Percentiles rank a stretch among this genome's conserved stretches.
Conservation (phyloP, 371 early-diverging fungal genomes). For the Aphelidium insulamus region DNA sequence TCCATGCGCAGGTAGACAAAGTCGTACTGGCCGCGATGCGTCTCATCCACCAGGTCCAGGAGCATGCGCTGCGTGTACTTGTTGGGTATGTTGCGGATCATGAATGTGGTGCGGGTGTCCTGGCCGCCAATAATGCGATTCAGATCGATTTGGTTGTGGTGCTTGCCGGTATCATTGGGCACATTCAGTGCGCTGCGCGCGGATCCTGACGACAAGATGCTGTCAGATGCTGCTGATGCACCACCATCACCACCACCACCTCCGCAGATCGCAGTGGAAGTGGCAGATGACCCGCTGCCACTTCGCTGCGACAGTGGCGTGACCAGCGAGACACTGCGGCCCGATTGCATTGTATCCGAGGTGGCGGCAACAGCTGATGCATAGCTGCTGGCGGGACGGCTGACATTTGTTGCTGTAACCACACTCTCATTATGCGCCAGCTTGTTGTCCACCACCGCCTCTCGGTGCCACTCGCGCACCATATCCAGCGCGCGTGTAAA, state of each 20-base stretch:
- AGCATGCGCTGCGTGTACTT: constrained; percentile 67
- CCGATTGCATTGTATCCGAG: neutral
- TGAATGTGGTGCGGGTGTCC: constrained; percentile 59
- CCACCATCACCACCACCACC: neutral
- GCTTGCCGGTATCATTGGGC: neutral
- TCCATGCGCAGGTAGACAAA: constrained; percentile 82
- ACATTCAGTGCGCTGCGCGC: neutral
- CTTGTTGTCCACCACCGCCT: too few species aligned
- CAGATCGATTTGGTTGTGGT: constrained; percentile 4
- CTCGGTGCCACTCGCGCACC: too few species aligned
- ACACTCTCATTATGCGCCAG: constrained; percentile 4
- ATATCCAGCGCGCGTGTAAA: too few species aligned
- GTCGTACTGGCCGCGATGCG: constrained; percentile 47
- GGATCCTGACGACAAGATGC: neutral
- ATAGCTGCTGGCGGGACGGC: neutral
- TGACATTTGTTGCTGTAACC: constrained; percentile 2
- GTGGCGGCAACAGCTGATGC: neutral
- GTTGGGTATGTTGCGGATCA: constrained; percentile 85
- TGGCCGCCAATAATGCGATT: constrained; percentile 8
- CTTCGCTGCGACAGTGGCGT: neutral
- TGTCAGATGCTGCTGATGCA: neutral
- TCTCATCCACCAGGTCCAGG: constrained; percentile 47
- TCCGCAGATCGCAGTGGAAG: neutral
- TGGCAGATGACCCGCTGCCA: neutral
- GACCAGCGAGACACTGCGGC: neutral